A percentile compares a stretch with the other conserved stretches of the same genome.
Conservation (phyloP, 345 rosid species). For the Tarenaya hassleriana region DNA sequence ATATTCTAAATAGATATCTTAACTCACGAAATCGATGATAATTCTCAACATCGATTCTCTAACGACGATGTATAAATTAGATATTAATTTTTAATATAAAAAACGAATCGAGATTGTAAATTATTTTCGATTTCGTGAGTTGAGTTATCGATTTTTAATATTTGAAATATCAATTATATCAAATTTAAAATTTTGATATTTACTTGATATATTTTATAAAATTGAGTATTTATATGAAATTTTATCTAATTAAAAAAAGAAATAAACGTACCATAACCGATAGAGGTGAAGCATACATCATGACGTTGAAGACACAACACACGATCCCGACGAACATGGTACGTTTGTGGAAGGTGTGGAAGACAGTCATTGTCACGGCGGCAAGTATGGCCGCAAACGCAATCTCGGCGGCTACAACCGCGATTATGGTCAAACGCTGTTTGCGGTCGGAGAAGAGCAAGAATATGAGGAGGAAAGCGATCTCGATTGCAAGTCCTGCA, state of each 20-base stretch:
- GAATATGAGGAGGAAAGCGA: slow-evolving; percentile 43
- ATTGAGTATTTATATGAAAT: not conserved
- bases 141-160: too few relatives aligned
- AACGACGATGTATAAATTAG: too few relatives aligned
- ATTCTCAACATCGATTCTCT: too few relatives aligned
- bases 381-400: slow-evolving; percentile 30
- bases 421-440: slow-evolving; percentile 33
- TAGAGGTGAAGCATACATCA: slow-evolving; percentile 88
- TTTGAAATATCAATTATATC: too few relatives aligned
- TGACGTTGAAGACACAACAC: slow-evolving; percentile 50
- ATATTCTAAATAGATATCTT: too few relatives aligned
- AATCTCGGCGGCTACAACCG: slow-evolving; percentile 30
- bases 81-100: too few relatives aligned
- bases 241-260: not conserved
- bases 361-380: slow-evolving; percentile 36
- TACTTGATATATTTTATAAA: too few relatives aligned
- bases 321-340: slow-evolving; percentile 53
- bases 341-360: slow-evolving; percentile 37
- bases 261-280: slow-evolving; percentile 57
- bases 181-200: too few relatives aligned
- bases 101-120: too few relatives aligned
- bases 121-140: too few relatives aligned
- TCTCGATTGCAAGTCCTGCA: slow-evolving; percentile 51
- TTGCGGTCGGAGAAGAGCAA: slow-evolving; percentile 35
- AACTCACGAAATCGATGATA: too few relatives aligned